Base-by-base conservation (phyloP, 495 filamentous ascomycete genomes). In the Cenococcum geophilum region DNA sequence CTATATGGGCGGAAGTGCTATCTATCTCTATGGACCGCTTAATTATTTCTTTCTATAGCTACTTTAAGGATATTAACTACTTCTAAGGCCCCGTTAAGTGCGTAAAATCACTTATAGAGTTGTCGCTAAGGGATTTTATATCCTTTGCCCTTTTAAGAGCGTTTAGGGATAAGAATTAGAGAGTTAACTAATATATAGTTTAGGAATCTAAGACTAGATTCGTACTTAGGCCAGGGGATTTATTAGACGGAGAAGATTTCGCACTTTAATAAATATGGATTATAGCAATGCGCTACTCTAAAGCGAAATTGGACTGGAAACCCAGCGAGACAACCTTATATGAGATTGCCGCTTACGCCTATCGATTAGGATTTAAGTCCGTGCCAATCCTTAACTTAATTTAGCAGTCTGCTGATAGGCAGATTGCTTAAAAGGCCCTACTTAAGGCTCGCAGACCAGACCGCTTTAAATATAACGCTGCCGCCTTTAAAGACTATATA, bases 11-110 rank as follows among this genome's bases (percentile, higher is more conserved):
- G 71, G 25, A 16, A 67, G 12, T 53, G 61, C 18, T 61, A 58
- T 51, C 42, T 52, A 5, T 43, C 14, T n/a, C n/a, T n/a, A n/a
- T n/a, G n/a, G 18, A 75, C 25, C 23, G 68, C 1, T 56, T 76
- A 10, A 64, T 76, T 27, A 69, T 61, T 25, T 74, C 65, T 52
- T 61, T 75, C 5, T 70, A 72, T 55, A 74, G 68, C 27, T 74
- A 76, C 61, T 77, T 76, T 36, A 22, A 73, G 48, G 72, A 76
- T 55, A 62, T 74, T 16, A 69, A 70, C 16, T 74, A 73, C 51
- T 51, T 75, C 4, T 62, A 71, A 60, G 45, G 22, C 25, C 72
- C 61, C 37, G 59, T 64, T 5, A 37, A 73, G 49, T 71, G 58
- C 52, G 20, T 77, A 2, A 74, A 74, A 57, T 62, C 67, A 42